phyloP scores from a whole-genome alignment of 164 flowering plant genomes.

The Liriodendron chinense region DNA sequence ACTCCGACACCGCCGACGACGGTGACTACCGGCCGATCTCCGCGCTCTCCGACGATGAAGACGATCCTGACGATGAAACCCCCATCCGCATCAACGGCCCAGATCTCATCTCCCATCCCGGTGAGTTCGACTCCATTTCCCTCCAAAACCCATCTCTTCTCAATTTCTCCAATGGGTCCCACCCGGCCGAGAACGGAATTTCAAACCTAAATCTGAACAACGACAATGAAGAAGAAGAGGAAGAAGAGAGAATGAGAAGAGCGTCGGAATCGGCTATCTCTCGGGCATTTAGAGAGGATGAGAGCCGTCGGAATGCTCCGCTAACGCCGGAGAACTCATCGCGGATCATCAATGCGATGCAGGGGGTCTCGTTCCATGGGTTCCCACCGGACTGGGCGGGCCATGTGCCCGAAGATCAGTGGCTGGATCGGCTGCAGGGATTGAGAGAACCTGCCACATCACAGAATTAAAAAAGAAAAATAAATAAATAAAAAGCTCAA shows the following conservation, averaged over 20 bases:
- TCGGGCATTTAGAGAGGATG: slow-evolving; percentile 70
- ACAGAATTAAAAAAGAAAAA: not conserved
- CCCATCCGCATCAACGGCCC: slow-evolving; percentile 7
- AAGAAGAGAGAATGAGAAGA: slow-evolving; percentile 36
- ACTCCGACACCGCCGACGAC: slow-evolving; percentile 50
- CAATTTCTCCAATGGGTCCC: slow-evolving; percentile 9
- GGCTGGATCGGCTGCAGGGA: slow-evolving; percentile 54
- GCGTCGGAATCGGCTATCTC: slow-evolving; percentile 38
- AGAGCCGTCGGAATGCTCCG: slow-evolving; percentile 66
- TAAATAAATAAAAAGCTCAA: not conserved
- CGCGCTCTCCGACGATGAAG: slow-evolving; percentile 22
- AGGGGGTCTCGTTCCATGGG: slow-evolving; percentile 57
- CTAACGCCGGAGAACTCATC: slow-evolving; percentile 53
- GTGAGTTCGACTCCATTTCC: slow-evolving; percentile 2
- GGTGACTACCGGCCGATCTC: slow-evolving; percentile 69
- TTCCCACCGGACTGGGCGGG: slow-evolving; percentile 58
- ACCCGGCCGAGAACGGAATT: slow-evolving; percentile 9
- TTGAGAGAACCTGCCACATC: slow-evolving; percentile 29
- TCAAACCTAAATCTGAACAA: slow-evolving; percentile 19
- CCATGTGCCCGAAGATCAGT: slow-evolving; percentile 51
- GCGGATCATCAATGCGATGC: slow-evolving; percentile 79
- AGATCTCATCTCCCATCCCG: slow-evolving; percentile 4
- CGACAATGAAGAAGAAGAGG: slow-evolving; percentile 32
- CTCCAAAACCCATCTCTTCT: slow-evolving; percentile 10
- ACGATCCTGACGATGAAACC: slow-evolving; percentile 16